These are phyloP conservation scores for Vitis hybrid DNA, from an alignment of 177 flowering plant species.

Conservation along the genomic window DNA sequence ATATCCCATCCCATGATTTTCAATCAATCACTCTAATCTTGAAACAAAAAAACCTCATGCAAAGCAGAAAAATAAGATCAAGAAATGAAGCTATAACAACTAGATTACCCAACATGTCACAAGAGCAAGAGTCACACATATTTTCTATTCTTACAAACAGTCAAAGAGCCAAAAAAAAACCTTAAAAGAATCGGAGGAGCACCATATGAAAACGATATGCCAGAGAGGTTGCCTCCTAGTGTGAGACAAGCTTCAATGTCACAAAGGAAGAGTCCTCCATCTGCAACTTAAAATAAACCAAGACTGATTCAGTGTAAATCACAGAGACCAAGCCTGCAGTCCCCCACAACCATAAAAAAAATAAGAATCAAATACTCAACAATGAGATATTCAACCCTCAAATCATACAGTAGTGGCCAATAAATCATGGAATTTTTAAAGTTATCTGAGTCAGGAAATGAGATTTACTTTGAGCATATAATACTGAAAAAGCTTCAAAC, in stretches of 20 bases:
- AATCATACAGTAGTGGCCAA: neutral
- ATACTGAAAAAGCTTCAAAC: too few species aligned
- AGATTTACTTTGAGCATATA: too few species aligned
- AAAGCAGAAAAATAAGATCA: too few species aligned
- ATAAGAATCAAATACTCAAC: neutral
- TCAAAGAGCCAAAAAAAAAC: neutral
- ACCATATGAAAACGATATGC: slow-evolving; percentile 24
- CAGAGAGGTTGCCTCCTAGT: slow-evolving; percentile 33
- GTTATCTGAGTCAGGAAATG: too few species aligned
- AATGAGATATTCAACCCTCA: neutral
- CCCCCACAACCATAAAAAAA: too few species aligned
- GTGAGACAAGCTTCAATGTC: slow-evolving; percentile 32
- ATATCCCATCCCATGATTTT: too few species aligned
- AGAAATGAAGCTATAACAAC: too few species aligned
- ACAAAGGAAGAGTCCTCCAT: neutral
- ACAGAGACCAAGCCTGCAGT: neutral
- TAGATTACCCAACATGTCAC: too few species aligned
- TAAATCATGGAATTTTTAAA: neutral
- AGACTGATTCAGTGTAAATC: neutral
- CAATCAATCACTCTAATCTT: too few species aligned
- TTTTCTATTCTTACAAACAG: too few species aligned
- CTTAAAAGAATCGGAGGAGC: slow-evolving; percentile 5
- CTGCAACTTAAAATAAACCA: neutral
- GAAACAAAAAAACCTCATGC: too few species aligned
- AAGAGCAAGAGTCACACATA: too few species aligned